Base-by-base conservation (phyloP, 78 protist species). In the Dictyostelium purpureum region DNA sequence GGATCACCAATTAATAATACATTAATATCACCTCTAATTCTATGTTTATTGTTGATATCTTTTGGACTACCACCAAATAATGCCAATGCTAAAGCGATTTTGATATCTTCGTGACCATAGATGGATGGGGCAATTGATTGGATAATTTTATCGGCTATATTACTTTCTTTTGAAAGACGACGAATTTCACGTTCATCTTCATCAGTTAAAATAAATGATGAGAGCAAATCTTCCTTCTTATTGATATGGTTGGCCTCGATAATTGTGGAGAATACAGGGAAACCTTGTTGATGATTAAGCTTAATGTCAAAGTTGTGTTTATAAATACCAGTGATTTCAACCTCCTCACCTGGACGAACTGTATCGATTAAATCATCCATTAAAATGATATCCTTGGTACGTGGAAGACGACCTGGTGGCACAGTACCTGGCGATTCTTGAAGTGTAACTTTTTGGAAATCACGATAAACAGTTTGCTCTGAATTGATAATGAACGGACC, bases 1-100 rank as follows among this genome's bases (percentile, higher is more conserved):
- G 99, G 99, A 87, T 99, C 99, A 54, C 99, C 99, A 24, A 99
- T 61, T 12, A 99, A 47, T 45, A 99, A 87, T 16, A 99, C 98
- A 96, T 99, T 99, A 94, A 99, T 99, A 91, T 99, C 99, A 6
- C 99, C 99, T 35, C 99, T 97, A 42, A 98, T 82, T 31, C 97
- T 70, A 79, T 98, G 99, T 93, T 93, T 88, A 57, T 63, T 90
- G 11, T 77, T 45, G 6, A 67, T n/a, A 24, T 81, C 45, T 37
- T 88, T 76, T 51, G 96, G 67, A 16, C 47, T 79, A 19, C 99
- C 99, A 47, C 99, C 99, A 66, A 99, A 98, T 81, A 99, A 47
- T 18, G 99, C 75, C 63, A 98, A 85, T 16, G 99, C 99, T 19
- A 99, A 6, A 14, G 98, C 99, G 21, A 75, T 87, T 94, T 99